Evolutionary conservation across 2,329 filamentous ascomycete species (phyloP), one percentile per base, ranked within the genome.

Genomic region (Domatiomyces globalis): DNA sequence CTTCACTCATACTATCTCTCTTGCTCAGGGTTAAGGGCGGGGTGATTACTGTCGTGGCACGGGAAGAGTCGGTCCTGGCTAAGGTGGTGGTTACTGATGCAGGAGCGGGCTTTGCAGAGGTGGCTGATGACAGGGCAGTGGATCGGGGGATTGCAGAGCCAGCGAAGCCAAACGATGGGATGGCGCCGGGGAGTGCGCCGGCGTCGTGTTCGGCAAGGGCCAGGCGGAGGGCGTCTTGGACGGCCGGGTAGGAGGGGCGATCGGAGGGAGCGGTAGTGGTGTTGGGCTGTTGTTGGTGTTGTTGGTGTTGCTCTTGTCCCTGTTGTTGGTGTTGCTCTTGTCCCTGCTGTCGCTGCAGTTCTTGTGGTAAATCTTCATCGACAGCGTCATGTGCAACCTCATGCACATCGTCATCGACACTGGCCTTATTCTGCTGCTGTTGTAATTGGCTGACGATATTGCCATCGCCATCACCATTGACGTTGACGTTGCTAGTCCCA

Each of bases 111-210:
- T 15, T 39, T 15, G 9, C 12, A 39, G 15, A 39, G 10, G 33
- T 39, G 4, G 62, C 90, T 86, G 79, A 96, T 96, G 78, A 96
- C 96, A 67, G 87, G 87, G 77, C 87, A 95, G 78, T 96, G 84
- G 70, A 94, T 84, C 71, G 96, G 90, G 58, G 90, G 90, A 81
- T 95, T 96, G 80, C 96, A 96, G 60, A 96, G 77, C 88, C 90
- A 96, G 82, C 90, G 96, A 39, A 39, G 33, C 33, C 33, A 15
- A 2, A 39, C 4, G 33, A 39, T 15, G 33, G 15, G 33, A 12
- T 39, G 10, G 33, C 15, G 12, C 33, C 33, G 9, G 33, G 33
- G 33, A 15, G 33, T 39, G 33, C 33, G 15, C 33, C 33, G 5
- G 33, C 33, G 10, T 39, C 33, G 33, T 39, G 33, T 5, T 39